Base-by-base conservation (phyloP, 257 asterid genomes). In the Knoxia roxburghii region DNA sequence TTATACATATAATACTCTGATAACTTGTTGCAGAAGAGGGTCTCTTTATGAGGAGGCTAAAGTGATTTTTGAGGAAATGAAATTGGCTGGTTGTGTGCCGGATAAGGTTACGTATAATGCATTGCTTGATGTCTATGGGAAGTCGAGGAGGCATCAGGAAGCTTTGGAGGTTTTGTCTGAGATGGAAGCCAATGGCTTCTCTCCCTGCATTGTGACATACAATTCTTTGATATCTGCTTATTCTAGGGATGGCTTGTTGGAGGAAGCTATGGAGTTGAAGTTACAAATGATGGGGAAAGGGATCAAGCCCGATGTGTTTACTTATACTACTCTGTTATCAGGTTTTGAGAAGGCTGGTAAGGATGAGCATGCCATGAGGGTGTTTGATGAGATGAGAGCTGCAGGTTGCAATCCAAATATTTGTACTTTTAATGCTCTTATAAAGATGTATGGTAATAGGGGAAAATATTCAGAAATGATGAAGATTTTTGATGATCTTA, bases 341-440 rank as follows among this genome's bases (percentile, higher is more conserved):
- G 99, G 99, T 56, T 93, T 83, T 69, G 97, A 93, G 81, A 87
- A 90, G 83, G 90, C 97, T 26, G 99, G 96, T 26, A 93, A 85
- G 79, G 97, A 93, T 66, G 95, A 82, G 73, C 75, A 86, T 7
- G 98, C 98, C 2, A 83, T 85, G 88, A 82, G 76, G 82, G 72
- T 87, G 43, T 89, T 86, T 51, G 81, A 87, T 54, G 97, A 92
- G 77, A 92, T 92, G 98, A 77, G 73, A 52, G 41, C 56, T 70
- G 72, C 75, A 2, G 94, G 90, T 15, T 88, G 95, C 74, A 85
- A 75, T 43, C 97, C 99, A 15, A 93, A 93, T 79, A 93, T 90
- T 41, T 93, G 95, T 78, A 93, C 99, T 2, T 93, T 83, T 65
- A 93, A 93, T 68, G 95, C 99, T 4, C 83, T 93, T 17, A 86